phyloP scores from a whole-genome alignment of 2,329 filamentous ascomycete genomes.

The Ophiostoma himal-ulmi region DNA sequence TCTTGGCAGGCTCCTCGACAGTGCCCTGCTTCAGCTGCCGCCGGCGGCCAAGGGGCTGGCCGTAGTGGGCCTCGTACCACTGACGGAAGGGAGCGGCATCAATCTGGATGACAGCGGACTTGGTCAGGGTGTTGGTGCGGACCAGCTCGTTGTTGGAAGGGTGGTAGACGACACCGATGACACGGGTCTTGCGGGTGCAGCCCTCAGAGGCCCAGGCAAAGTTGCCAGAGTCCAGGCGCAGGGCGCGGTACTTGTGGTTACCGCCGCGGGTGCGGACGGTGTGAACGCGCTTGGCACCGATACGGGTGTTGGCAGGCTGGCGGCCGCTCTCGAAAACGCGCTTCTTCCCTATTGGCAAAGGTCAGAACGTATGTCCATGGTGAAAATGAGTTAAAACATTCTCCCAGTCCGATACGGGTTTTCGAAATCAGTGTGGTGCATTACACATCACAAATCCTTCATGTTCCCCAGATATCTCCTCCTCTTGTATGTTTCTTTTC shows the following conservation, averaged over 20 bases:
- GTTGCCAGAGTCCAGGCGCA: constrained; percentile 98
- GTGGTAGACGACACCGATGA: constrained; percentile 98
- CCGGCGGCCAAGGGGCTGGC: constrained; percentile 78
- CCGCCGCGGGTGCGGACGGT: constrained; percentile 53
- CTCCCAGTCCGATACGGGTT: constrained; percentile 55
- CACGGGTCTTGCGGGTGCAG: constrained; percentile 96
- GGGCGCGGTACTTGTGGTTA: constrained; percentile 99
- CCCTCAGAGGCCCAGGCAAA: constrained; percentile 99
- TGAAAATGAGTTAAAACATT: constrained; percentile 21
- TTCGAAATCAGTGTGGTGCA: constrained; percentile 42
- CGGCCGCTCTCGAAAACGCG: constrained; percentile 99
- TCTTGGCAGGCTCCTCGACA: constrained; percentile 67
- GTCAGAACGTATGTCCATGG: constrained; percentile 65
- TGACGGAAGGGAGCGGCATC: constrained; percentile 98
- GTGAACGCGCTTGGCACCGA: constrained; percentile 58
- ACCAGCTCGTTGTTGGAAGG: constrained; percentile 99
- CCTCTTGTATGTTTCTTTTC: constrained; percentile 9
- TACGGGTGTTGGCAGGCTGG: constrained; percentile 99
- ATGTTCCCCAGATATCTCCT: constrained; percentile 8
- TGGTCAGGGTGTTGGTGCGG: constrained; percentile 99
- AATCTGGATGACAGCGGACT: constrained; percentile 96
- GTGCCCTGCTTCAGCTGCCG: constrained; percentile 76
- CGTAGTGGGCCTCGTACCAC: constrained; percentile 99
- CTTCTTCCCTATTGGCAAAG: constrained; percentile 77
- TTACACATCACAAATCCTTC: not conserved